Evolutionary conservation across 2,329 filamentous ascomycete species (phyloP).

Genomic region (Aspergillus viridinutans): DNA sequence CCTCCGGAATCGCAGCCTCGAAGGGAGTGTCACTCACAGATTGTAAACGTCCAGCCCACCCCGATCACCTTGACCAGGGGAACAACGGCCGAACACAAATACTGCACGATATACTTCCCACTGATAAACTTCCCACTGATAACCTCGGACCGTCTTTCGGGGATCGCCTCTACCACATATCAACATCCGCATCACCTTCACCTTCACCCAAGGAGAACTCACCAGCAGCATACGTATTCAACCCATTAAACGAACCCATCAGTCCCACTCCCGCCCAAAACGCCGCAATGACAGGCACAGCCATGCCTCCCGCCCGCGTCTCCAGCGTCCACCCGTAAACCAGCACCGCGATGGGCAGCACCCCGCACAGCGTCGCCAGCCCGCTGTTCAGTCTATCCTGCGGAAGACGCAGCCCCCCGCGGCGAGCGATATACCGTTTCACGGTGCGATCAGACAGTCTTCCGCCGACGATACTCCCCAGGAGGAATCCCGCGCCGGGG

Average conservation of each 20-base stretch:
- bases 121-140: constrained; percentile 77
- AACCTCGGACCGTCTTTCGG: constrained; percentile 59
- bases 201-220: background rate
- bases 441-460: constrained; percentile 65
- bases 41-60: constrained; percentile 76
- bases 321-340: constrained; percentile 65
- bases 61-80: constrained; percentile 69
- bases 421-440: constrained; percentile 58
- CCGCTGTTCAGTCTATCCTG: constrained; percentile 64
- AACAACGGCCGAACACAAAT: constrained; percentile 69
- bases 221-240: constrained; percentile 63
- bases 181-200: background rate
- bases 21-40: constrained; percentile 44
- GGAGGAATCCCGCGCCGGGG: constrained; percentile 64
- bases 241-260: constrained; percentile 67
- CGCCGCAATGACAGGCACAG: constrained; percentile 63
- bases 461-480: constrained; percentile 66
- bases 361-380: constrained; percentile 52
- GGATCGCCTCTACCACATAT: constrained; percentile 38
- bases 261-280: constrained; percentile 70
- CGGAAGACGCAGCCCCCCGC: constrained; percentile 56
- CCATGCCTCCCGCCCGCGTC: constrained; percentile 50
- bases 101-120: constrained; percentile 74
- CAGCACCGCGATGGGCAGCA: constrained; percentile 60
- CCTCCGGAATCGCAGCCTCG: constrained; percentile 2